phyloP scores from a whole-genome alignment of 441 rosid genomes.

The Euphorbia corollata region DNA sequence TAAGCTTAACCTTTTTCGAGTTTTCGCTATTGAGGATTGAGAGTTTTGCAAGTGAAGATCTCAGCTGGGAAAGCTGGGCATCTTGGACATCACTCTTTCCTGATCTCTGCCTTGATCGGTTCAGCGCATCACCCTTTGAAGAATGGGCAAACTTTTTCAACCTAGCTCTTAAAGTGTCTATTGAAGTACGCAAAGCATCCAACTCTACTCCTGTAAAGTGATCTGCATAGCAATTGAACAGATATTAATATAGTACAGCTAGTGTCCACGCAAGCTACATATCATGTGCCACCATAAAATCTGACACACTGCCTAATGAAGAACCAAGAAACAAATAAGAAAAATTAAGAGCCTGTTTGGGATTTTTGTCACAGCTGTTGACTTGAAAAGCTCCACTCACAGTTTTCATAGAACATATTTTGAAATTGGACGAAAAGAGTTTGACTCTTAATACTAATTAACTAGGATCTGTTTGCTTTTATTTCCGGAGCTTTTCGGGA shows the following conservation, averaged over 20 bases:
- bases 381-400: too few relatives aligned
- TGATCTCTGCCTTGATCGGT: slow-evolving; percentile 29
- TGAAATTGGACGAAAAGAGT: too few relatives aligned
- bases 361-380: too few relatives aligned
- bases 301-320: background rate
- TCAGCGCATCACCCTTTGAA: slow-evolving; percentile 26
- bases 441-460: too few relatives aligned
- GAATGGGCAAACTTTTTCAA: slow-evolving; percentile 42
- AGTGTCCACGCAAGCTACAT: background rate
- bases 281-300: background rate
- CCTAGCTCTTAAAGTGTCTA: slow-evolving; percentile 58
- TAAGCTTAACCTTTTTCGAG: slow-evolving; percentile 53
- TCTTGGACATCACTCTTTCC: slow-evolving; percentile 40
- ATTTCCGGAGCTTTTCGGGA: too few relatives aligned
- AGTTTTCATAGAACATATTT: too few relatives aligned
- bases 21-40: slow-evolving; percentile 69
- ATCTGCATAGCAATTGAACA: slow-evolving; percentile 37
- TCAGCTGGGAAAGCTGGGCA: slow-evolving; percentile 59
- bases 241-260: background rate
- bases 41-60: slow-evolving; percentile 59
- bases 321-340: background rate
- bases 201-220: slow-evolving; percentile 63
- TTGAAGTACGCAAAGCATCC: slow-evolving; percentile 65
- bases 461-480: too few relatives aligned
- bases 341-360: background rate